phyloP scores from a whole-genome alignment of 441 rosid species.

The Gossypium laxum region DNA sequence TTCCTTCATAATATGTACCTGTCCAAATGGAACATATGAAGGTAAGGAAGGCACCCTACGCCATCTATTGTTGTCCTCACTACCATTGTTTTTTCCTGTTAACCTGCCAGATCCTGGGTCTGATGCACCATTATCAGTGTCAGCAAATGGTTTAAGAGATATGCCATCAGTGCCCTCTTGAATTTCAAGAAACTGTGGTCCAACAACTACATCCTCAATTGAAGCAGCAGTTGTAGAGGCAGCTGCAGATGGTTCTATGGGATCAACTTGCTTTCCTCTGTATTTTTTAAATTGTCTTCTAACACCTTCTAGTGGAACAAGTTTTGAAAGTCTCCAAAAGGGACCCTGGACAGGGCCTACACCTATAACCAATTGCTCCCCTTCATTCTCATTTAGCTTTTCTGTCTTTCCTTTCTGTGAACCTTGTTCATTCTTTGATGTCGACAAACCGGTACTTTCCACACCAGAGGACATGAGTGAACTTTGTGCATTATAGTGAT shows the following conservation, averaged over 20 bases:
- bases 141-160: constrained; percentile 72
- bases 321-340: constrained; percentile 85
- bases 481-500: constrained; percentile 79
- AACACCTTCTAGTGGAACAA: constrained; percentile 75
- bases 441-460: constrained; percentile 22
- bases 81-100: constrained; percentile 32
- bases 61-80: constrained; percentile 51
- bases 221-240: constrained; percentile 36
- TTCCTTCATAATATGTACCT: constrained; percentile 35
- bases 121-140: constrained; percentile 24
- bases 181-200: constrained; percentile 80
- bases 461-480: constrained; percentile 34
- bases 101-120: constrained; percentile 33
- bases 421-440: constrained; percentile 28
- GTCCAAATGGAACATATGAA: constrained; percentile 88
- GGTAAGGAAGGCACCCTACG: constrained; percentile 71
- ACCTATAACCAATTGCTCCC: constrained; percentile 79
- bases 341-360: constrained; percentile 90
- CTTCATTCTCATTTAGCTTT: constrained; percentile 41
- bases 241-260: constrained; percentile 31
- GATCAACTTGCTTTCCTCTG: constrained; percentile 43
- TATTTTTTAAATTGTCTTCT: constrained; percentile 50
- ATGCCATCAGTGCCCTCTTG: constrained; percentile 91
- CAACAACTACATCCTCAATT: constrained; percentile 54
- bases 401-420: constrained; percentile 37